Evolutionary conservation across 345 rosid genomes (phyloP), one percentile per base, ranked within the genome.

Genomic region (Rubroshorea leprosula): DNA sequence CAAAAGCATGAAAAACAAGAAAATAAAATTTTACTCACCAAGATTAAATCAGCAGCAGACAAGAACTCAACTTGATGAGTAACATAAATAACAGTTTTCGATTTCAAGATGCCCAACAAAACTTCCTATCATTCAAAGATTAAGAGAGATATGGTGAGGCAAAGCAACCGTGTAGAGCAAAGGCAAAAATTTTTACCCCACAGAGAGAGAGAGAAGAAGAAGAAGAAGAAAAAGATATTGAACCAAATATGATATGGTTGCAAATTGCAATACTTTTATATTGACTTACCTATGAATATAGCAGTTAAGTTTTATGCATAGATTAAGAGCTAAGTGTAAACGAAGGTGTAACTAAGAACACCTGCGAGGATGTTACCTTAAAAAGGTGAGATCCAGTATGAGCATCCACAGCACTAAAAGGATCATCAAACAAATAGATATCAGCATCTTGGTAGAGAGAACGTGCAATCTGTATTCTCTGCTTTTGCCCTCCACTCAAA

Each of bases 351-450:
- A 27, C 4, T n/a, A 19, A 19, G 18, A 27, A 4, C 4, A 53
- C n/a, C n/a, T n/a, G n/a, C 19, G 26, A 0, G 15, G 5, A 31
- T 15, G 48, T 62, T 63, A 87, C 95, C 86, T 83, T 88, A 55
- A 85, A 88, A 44, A 91, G 74, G 69, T 83, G 91, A 61, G 88
- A 79, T 31, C 90, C 96, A 11, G 96, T 91, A 65, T 85, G 90
- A 31, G 92, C 95, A 79, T 91, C 95, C 46, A 88, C 88, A 12
- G 90, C 98, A 61, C 92, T 91, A 51, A 91, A 91, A 52, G 96
- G 96, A 67, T 91, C 98, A 55, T 91, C 98, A 3, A 91, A 86
- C 3, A 88, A 71, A 54, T 87, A 91, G 58, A 88, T 80, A 75
- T 88, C 92, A 0, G 88, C 82, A 75, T 85, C 95, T 66, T 88